These are phyloP conservation scores for Sordariomycetes sp. DNA, from an alignment of 2,329 filamentous ascomycete species.

Conservation along the genomic window DNA sequence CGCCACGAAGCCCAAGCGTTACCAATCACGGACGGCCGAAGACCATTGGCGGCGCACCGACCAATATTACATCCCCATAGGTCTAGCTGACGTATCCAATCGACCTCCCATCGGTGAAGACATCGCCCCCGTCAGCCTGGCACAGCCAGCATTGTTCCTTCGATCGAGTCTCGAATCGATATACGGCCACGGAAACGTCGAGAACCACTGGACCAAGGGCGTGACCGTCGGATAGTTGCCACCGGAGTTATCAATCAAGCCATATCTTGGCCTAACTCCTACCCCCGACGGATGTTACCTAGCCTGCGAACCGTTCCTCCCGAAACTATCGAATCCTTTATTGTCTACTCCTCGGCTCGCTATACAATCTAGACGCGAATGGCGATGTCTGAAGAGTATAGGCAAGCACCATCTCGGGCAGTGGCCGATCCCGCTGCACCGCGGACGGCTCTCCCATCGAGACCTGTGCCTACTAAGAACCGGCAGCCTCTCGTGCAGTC, in stretches of 20 bases:
- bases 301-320: too few species aligned
- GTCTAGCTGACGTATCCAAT: background rate
- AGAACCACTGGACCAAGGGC: too few species aligned
- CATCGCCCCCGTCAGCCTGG: too few species aligned
- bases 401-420: background rate
- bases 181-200: too few species aligned
- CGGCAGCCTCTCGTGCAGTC: constrained; percentile 1
- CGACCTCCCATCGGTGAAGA: background rate
- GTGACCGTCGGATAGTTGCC: too few species aligned
- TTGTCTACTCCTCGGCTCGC: background rate
- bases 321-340: background rate
- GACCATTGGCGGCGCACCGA: background rate
- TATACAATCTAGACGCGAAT: background rate
- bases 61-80: background rate
- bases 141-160: too few species aligned
- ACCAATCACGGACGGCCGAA: background rate
- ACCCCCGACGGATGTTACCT: background rate
- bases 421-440: background rate
- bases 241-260: too few species aligned
- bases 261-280: background rate
- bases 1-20: background rate
- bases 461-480: constrained; percentile 1
- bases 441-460: constrained; percentile 2
- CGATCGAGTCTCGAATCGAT: too few species aligned
- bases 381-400: constrained; percentile 5